These are phyloP conservation scores for Boletellus ananas DNA, from an alignment of 768 basidiomycete genomes.

Conservation along the genomic window DNA sequence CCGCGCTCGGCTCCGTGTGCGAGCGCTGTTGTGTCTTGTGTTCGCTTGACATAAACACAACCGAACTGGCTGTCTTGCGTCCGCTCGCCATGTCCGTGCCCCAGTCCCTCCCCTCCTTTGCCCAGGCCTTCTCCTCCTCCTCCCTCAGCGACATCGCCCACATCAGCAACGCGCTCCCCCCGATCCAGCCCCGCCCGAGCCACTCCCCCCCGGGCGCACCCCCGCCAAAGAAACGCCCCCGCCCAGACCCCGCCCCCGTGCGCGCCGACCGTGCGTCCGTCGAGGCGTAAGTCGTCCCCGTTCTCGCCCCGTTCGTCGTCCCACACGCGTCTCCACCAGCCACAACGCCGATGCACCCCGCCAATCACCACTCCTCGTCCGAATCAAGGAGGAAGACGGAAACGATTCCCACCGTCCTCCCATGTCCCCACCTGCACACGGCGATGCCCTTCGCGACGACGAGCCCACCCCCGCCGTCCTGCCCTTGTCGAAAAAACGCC, in stretches of 20 bases:
- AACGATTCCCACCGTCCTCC: slow-evolving; percentile 34
- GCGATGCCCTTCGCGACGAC: slow-evolving; percentile 16
- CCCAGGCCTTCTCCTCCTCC: slow-evolving; percentile 64
- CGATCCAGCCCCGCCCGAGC: slow-evolving; percentile 47
- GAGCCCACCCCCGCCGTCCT: slow-evolving; percentile 39
- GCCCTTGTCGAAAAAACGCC: slow-evolving; percentile 56
- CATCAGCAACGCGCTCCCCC: slow-evolving; percentile 58
- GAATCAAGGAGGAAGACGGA: slow-evolving; percentile 64
- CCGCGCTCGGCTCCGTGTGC: too few species aligned
- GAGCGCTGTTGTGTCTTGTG: too few species aligned
- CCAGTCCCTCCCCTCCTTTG: slow-evolving; percentile 76
- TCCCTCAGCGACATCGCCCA: slow-evolving; percentile 49
- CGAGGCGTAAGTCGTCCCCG: too few species aligned
- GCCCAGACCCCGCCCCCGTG: too few species aligned
- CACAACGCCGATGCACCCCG: slow-evolving; percentile 31
- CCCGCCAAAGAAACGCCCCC: slow-evolving; percentile 39
- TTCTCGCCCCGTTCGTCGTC: neutral
- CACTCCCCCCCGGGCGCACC: slow-evolving; percentile 24
- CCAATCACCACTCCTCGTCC: slow-evolving; percentile 38
- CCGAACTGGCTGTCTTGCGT: too few species aligned
- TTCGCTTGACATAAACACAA: too few species aligned
- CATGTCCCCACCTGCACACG: slow-evolving; percentile 30
- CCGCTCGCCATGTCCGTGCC: slow-evolving; percentile 39
- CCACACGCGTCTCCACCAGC: slow-evolving; percentile 18
- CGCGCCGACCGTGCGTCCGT: too few species aligned